Conservation (phyloP, 169 alveolate genomes). For the Plasmodium cynomolgi region DNA sequence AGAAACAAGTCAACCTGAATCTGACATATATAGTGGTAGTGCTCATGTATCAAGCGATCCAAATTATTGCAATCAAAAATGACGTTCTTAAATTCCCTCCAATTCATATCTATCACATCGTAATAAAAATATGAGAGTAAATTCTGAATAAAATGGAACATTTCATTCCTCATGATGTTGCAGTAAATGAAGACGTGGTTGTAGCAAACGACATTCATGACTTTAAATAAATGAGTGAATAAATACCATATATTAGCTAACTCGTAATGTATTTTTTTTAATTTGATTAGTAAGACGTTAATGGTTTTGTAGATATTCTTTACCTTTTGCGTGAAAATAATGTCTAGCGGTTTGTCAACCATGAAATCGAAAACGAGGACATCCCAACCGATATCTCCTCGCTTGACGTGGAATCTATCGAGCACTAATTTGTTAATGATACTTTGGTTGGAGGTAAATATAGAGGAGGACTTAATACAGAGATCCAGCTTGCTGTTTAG, state of each 20-base stretch:
- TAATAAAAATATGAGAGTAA: slow-evolving; percentile 58
- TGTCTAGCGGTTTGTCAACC: slow-evolving; percentile 57
- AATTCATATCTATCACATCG: slow-evolving; percentile 58
- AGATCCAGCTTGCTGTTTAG: slow-evolving; percentile 43
- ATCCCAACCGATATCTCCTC: slow-evolving; percentile 76
- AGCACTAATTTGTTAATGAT: slow-evolving; percentile 30
- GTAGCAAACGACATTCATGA: slow-evolving; percentile 48
- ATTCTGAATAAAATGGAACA: slow-evolving; percentile 69
- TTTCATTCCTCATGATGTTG: slow-evolving; percentile 62
- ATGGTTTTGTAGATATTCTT: slow-evolving; percentile 52
- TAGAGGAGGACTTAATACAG: slow-evolving; percentile 56
- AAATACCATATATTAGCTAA: slow-evolving; percentile 69
- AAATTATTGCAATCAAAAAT: slow-evolving; percentile 26
- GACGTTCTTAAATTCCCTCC: slow-evolving; percentile 41
- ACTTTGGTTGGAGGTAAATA: slow-evolving; percentile 30
- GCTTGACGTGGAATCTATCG: slow-evolving; percentile 19
- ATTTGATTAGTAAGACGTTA: slow-evolving; percentile 36
- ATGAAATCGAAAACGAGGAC: slow-evolving; percentile 34
- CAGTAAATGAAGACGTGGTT: slow-evolving; percentile 48
- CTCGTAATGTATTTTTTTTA: slow-evolving; percentile 54
- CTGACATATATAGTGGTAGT: slow-evolving; percentile 45
- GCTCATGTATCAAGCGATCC: slow-evolving; percentile 44
- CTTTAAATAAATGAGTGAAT: slow-evolving; percentile 66
- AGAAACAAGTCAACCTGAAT: slow-evolving; percentile 45
- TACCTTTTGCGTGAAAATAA: slow-evolving; percentile 52